A percentile compares a stretch with the other conserved stretches of the same genome.
These are phyloP conservation scores for Closterium sp. DNA, from an alignment of 139 green algal genomes.

Conservation along the genomic window DNA sequence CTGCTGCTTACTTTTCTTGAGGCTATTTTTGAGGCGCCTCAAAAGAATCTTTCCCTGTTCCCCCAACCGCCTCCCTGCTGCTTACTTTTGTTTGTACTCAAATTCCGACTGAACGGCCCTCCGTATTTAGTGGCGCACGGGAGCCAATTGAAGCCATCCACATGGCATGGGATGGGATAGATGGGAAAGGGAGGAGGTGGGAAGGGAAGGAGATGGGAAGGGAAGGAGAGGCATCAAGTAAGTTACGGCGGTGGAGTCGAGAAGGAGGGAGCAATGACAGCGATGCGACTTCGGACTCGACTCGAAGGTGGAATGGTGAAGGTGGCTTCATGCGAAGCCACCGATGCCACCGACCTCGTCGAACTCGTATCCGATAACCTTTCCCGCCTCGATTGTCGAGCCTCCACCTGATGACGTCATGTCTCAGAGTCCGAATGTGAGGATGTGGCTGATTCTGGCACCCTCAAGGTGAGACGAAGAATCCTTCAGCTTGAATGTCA, in stretches of 20 bases:
- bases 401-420: neutral
- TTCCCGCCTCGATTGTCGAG: neutral
- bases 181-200: no score
- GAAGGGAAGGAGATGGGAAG: neutral
- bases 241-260: neutral
- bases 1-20: neutral
- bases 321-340: neutral
- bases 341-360: neutral
- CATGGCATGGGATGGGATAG: neutral
- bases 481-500: no score
- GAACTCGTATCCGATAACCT: neutral
- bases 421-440: no score
- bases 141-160: neutral
- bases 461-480: no score
- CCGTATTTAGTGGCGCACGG: neutral
- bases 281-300: no score
- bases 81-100: conserved; percentile 26
- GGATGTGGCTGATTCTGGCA: no score
- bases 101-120: neutral
- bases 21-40: neutral
- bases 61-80: neutral
- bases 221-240: neutral
- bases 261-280: no score
- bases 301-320: neutral
- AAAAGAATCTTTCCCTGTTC: no score